Conservation (phyloP, 2,329 filamentous ascomycete species). For the Monilinia fructicola region DNA sequence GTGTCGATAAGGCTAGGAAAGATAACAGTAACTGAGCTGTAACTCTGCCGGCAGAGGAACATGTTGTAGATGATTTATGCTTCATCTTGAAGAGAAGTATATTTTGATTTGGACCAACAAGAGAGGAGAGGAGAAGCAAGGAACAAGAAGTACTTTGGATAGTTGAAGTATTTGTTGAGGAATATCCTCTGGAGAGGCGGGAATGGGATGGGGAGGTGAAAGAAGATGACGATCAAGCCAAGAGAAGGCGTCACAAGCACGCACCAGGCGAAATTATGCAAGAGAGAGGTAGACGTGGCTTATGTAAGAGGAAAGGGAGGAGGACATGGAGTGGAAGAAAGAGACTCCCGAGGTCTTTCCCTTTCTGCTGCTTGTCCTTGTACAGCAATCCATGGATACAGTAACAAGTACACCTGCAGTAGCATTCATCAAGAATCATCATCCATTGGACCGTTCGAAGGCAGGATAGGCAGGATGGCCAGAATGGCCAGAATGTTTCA, state of each 20-base stretch:
- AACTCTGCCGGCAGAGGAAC: conserved; percentile 60
- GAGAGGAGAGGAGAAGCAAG: not conserved
- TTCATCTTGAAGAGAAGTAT: conserved; percentile 25
- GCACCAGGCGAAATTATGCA: not conserved
- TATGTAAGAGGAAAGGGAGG: not conserved
- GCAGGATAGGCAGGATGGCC: too few relatives aligned
- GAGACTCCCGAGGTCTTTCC: too few relatives aligned
- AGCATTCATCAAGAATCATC: too few relatives aligned
- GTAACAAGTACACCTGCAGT: too few relatives aligned
- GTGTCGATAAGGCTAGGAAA: conserved; percentile 60
- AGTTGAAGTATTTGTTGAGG: conserved; percentile 1
- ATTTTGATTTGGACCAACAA: conserved; percentile 11
- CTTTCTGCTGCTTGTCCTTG: too few relatives aligned
- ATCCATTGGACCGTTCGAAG: too few relatives aligned
- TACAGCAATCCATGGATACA: too few relatives aligned
- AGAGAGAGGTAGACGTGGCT: not conserved
- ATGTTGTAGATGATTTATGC: conserved; percentile 36
- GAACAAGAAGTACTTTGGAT: not conserved
- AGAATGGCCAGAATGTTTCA: too few relatives aligned
- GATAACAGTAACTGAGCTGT: conserved; percentile 56
- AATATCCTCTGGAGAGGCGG: not conserved
- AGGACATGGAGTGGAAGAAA: too few relatives aligned
- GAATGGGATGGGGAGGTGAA: not conserved
- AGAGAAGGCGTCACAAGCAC: conserved; percentile 7
- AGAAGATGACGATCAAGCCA: not conserved